phyloP scores from a whole-genome alignment of 2,329 filamentous ascomycete species.

The Coleophoma eucalyptorum region DNA sequence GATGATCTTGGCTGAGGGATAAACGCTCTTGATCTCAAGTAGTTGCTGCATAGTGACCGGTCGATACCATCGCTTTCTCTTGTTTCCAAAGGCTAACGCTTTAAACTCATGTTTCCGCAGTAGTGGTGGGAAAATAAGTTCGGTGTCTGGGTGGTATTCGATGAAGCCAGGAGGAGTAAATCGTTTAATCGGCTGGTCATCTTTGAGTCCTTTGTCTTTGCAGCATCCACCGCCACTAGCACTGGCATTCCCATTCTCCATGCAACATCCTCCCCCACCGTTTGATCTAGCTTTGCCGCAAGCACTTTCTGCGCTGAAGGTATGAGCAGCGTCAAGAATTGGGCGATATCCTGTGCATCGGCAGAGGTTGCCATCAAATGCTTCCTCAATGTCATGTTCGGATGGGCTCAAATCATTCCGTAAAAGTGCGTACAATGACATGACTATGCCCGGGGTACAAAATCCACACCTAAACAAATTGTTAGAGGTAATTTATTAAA shows the following conservation, averaged over 20 bases:
- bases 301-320: constrained; percentile 57
- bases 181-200: constrained; percentile 52
- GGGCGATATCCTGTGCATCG: constrained; percentile 93
- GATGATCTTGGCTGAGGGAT: constrained; percentile 88
- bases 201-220: constrained; percentile 51
- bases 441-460: constrained; percentile 96
- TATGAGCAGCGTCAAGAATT: constrained; percentile 90
- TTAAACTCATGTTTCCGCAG: constrained; percentile 79
- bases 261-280: constrained; percentile 62
- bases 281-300: constrained; percentile 48
- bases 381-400: constrained; percentile 85
- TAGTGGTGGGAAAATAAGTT: constrained; percentile 89
- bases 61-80: constrained; percentile 89
- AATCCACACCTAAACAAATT: constrained; percentile 57
- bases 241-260: constrained; percentile 53
- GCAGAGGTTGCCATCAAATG: constrained; percentile 95
- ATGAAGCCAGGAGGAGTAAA: constrained; percentile 92
- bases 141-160: constrained; percentile 87
- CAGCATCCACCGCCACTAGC: constrained; percentile 58
- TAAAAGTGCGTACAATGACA: constrained; percentile 92
- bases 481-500: too few relatives aligned
- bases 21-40: constrained; percentile 82
- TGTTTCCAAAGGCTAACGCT: constrained; percentile 87
- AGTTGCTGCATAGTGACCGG: constrained; percentile 84
- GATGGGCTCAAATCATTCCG: constrained; percentile 77